Evolutionary conservation across 106 monocot genomes (phyloP).

Genomic region (Phalaenopsis aphrodite): DNA sequence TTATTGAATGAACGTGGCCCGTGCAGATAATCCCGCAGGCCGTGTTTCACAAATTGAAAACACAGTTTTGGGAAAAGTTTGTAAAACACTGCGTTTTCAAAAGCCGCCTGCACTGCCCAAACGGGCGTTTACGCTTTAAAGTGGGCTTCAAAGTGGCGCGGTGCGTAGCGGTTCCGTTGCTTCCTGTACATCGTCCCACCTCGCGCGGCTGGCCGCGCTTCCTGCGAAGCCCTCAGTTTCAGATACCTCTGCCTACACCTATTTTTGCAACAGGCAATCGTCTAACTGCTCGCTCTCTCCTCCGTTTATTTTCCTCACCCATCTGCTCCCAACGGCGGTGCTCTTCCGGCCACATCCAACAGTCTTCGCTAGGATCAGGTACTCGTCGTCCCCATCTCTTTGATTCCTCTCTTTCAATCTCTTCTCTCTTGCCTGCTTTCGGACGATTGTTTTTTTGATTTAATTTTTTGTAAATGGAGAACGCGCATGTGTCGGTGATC

Average conservation of each 20-base stretch:
- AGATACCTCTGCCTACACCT: neutral
- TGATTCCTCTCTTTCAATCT: neutral
- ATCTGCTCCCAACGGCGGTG: neutral
- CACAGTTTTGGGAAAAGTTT: too few species aligned
- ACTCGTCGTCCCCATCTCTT: neutral
- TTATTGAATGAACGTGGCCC: too few species aligned
- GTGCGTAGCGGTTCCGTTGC: neutral
- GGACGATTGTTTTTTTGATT: neutral
- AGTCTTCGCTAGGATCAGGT: neutral
- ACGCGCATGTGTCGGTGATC: neutral
- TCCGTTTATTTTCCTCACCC: neutral
- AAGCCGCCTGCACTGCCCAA: too few species aligned
- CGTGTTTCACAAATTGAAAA: too few species aligned
- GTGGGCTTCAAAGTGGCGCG: neutral
- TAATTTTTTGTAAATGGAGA: neutral
- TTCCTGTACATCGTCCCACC: neutral
- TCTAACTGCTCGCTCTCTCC: neutral
- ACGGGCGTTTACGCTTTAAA: too few species aligned
- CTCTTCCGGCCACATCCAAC: neutral
- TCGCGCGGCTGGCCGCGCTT: neutral
- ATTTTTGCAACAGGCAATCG: neutral
- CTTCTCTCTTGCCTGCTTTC: neutral
- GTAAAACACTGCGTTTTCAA: too few species aligned
- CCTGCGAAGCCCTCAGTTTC: constrained; percentile 4
- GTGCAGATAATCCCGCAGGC: too few species aligned